Evolutionary conservation across 2,329 filamentous ascomycete genomes (phyloP).

Genomic region (Scytalidium sp.): DNA sequence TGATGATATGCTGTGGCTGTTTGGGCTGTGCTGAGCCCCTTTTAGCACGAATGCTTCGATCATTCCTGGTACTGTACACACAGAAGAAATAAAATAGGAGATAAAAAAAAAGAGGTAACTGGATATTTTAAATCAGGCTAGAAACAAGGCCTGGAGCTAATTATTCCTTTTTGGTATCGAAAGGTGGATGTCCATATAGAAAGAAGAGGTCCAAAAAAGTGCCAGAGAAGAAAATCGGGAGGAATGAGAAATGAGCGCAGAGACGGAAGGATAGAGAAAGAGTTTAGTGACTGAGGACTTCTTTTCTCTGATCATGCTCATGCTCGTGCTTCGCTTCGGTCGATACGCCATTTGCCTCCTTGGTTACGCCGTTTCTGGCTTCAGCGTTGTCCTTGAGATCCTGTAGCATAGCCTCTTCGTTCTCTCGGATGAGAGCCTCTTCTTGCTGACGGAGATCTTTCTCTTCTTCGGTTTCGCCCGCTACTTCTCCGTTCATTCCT

Average conservation of each 20-base stretch:
- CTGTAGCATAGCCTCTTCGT: constrained; percentile 25
- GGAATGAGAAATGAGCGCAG: background rate
- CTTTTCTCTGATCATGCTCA: background rate
- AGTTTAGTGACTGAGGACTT: background rate
- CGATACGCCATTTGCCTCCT: background rate
- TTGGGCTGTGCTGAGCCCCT: no score
- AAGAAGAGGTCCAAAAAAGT: no score
- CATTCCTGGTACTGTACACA: no score
- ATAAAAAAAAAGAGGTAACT: no score
- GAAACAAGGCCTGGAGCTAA: no score
- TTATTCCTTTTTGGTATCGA: no score
- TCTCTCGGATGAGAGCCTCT: constrained; percentile 28
- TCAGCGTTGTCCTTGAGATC: constrained; percentile 11
- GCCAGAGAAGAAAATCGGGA: background rate
- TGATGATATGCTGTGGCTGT: no score
- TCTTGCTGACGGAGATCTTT: constrained; percentile 18
- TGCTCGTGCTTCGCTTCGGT: background rate
- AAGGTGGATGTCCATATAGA: no score
- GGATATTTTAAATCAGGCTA: no score
- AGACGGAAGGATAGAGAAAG: background rate
- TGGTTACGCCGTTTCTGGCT: background rate
- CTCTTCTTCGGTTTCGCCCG: constrained; percentile 16
- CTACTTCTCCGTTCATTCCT: background rate
- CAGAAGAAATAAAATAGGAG: no score
- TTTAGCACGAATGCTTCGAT: no score